Percentiles rank a stretch among this genome's conserved stretches.
phyloP scores from a whole-genome alignment of 228 moss, liverwort and hornwort species.

The Sphagnum magellanicum region DNA sequence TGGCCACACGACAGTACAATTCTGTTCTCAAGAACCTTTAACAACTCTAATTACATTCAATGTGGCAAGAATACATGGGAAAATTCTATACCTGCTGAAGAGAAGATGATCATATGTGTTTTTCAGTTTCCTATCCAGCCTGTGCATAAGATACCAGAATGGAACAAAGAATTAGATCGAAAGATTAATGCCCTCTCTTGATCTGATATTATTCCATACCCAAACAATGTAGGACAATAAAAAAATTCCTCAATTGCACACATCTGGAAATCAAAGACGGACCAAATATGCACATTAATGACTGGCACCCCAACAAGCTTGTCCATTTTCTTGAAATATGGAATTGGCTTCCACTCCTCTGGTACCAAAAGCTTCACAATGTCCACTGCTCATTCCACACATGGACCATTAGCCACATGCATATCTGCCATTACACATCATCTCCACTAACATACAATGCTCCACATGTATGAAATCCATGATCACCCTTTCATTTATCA shows the following conservation, averaged over 20 bases:
- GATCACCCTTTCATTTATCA: no score
- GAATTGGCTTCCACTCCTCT: conserved; percentile 71
- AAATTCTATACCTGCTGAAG: conserved; percentile 62
- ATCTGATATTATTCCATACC: background rate
- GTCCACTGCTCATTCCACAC: conserved; percentile 53
- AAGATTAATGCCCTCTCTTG: no score
- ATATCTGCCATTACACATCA: background rate
- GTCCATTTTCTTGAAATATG: conserved; percentile 89
- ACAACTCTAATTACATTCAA: background rate
- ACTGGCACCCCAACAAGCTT: conserved; percentile 98
- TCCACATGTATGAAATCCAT: no score
- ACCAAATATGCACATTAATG: conserved; percentile 99
- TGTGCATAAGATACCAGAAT: conserved; percentile 1
- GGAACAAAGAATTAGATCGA: no score
- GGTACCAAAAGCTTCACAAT: conserved; percentile 76
- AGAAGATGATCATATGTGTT: conserved; percentile 85
- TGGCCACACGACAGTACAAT: background rate
- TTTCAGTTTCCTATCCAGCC: conserved; percentile 83
- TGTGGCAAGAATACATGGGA: background rate
- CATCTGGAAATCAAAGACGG: conserved; percentile 1
- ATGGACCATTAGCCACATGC: background rate
- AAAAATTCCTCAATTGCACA: background rate
- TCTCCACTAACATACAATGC: no score
- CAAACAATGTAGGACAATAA: background rate
- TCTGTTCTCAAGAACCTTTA: background rate